Evolutionary conservation across 305 asterid species (phyloP).

Genomic region (Fraxinus greggii): DNA sequence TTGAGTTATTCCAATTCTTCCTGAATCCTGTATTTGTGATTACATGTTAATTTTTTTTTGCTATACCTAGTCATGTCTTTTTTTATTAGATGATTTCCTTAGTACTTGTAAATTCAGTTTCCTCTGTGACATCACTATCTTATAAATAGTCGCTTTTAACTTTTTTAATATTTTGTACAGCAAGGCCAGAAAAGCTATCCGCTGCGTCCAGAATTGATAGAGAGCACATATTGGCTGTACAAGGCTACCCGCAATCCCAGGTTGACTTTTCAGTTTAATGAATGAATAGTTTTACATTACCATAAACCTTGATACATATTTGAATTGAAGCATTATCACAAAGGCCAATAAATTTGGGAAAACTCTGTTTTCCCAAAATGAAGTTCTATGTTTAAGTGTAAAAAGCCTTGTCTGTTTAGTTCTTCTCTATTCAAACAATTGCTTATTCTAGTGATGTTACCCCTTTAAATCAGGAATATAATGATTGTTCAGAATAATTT

Average conservation of each 20-base stretch:
- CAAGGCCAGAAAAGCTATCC: conserved; percentile 99
- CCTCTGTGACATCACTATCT: conserved; percentile 14
- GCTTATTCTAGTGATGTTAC: neutral
- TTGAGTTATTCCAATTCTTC: neutral
- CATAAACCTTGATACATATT: neutral
- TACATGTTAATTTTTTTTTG: neutral
- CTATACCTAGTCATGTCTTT: neutral
- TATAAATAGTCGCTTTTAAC: conserved; percentile 16
- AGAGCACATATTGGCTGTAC: conserved; percentile 97
- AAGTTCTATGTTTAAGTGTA: neutral
- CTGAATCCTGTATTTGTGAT: neutral
- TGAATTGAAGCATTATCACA: neutral
- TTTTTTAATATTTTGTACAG: conserved; percentile 42
- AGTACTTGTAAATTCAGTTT: neutral
- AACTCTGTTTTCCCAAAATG: neutral
- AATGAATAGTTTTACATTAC: neutral
- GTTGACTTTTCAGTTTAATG: conserved; percentile 35
- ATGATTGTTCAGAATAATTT: neutral
- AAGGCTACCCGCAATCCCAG: conserved; percentile 95
- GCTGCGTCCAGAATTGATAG: conserved; percentile 90
- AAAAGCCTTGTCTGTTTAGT: neutral
- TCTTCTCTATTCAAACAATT: neutral
- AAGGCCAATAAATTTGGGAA: neutral
- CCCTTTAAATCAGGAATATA: neutral
- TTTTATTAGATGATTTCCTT: neutral